Conservation (phyloP, 805 yeast species). For the Saccharomycopsis fodiens region DNA sequence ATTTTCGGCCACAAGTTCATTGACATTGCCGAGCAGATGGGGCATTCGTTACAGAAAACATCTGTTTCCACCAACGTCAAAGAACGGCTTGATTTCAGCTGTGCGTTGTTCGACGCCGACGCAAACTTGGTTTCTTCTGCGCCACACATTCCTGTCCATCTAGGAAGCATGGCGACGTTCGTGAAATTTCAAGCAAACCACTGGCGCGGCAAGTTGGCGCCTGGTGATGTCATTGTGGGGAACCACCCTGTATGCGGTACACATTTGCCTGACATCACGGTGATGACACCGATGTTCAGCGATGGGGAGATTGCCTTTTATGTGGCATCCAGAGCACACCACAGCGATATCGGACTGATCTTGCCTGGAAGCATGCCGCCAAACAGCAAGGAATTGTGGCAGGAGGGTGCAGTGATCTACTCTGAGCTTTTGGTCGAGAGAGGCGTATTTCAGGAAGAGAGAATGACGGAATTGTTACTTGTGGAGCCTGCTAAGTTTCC, state of each 20-base stretch:
- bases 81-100: slow-evolving; percentile 75
- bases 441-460: slow-evolving; percentile 70
- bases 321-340: slow-evolving; percentile 93
- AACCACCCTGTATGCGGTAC: slow-evolving; percentile 83
- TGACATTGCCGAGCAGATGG: slow-evolving; percentile 92
- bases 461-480: slow-evolving; percentile 52
- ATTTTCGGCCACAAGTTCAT: slow-evolving; percentile 79
- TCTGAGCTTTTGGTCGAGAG: slow-evolving; percentile 65
- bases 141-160: slow-evolving; percentile 81
- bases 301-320: slow-evolving; percentile 54
- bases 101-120: slow-evolving; percentile 69
- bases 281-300: slow-evolving; percentile 83
- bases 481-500: slow-evolving; percentile 73
- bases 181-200: slow-evolving; percentile 54
- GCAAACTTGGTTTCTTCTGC: slow-evolving; percentile 87
- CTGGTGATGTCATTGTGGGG: slow-evolving; percentile 71
- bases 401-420: slow-evolving; percentile 86
- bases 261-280: slow-evolving; percentile 86
- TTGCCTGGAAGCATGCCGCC: slow-evolving; percentile 96
- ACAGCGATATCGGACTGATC: slow-evolving; percentile 91
- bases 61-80: slow-evolving; percentile 78
- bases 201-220: slow-evolving; percentile 57
- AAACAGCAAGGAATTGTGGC: slow-evolving; percentile 71
- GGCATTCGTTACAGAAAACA: slow-evolving; percentile 69
- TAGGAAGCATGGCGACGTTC: slow-evolving; percentile 82